These are phyloP conservation scores for Tuctoria greenei DNA, from an alignment of 176 grass and related monocot species.

Conservation along the genomic window DNA sequence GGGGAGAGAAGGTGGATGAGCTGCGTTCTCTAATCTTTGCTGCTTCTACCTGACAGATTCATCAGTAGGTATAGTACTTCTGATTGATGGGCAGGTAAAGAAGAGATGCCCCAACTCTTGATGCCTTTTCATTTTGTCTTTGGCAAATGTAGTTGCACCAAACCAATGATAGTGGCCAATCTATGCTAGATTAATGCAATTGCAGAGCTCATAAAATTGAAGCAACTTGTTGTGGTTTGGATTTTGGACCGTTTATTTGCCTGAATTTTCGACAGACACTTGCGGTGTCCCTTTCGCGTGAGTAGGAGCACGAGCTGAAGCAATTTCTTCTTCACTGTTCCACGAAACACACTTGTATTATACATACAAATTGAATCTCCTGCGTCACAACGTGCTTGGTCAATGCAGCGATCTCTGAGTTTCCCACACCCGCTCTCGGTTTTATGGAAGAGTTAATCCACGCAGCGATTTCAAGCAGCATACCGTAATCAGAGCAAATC, in stretches of 20 bases:
- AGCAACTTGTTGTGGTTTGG: neutral
- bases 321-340: neutral
- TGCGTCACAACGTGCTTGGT: neutral
- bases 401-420: neutral
- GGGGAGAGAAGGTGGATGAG: neutral
- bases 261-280: neutral
- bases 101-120: neutral
- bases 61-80: conserved; percentile 18
- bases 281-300: neutral
- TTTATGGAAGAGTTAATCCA: neutral
- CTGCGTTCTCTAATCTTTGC: neutral
- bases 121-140: conserved; percentile 22
- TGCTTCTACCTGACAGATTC: conserved; percentile 9
- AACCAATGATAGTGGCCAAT: neutral
- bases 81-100: conserved; percentile 40
- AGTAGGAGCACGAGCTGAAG: neutral
- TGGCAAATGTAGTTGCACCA: conserved; percentile 13
- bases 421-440: neutral
- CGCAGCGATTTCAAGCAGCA: neutral
- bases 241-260: neutral
- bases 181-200: conserved; percentile 15
- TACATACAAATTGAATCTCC: neutral
- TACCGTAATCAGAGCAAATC: neutral
- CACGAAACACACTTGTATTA: neutral
- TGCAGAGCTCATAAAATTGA: neutral